Evolutionary conservation across 75 land plant species (phyloP).

Genomic region (Larix kaempferi): DNA sequence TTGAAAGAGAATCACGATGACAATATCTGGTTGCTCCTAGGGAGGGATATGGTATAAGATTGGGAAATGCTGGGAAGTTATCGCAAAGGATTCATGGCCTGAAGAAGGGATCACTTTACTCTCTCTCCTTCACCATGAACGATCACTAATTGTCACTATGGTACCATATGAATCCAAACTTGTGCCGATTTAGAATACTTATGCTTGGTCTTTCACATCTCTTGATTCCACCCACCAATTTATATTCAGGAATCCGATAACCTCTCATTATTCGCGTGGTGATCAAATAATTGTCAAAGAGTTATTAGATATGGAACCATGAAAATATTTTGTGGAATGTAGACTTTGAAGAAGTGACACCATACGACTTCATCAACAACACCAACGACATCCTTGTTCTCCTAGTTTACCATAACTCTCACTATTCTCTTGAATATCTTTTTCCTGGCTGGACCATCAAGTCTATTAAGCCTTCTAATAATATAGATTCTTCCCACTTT

Average conservation of each 20-base stretch:
- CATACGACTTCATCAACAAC: background rate
- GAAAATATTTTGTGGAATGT: constrained; percentile 4
- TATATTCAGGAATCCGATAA: constrained; percentile 34
- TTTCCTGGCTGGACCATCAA: constrained; percentile 10
- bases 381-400: constrained; percentile 1
- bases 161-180: too few relatives aligned
- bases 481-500: constrained; percentile 19
- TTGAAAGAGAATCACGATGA: background rate
- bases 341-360: constrained; percentile 19
- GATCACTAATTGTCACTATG: background rate
- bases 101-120: constrained; percentile 29
- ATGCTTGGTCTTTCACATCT: constrained; percentile 33
- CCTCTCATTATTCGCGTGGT: constrained; percentile 64
- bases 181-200: constrained; percentile 22
- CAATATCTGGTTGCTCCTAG: background rate
- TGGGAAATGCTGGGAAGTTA: constrained; percentile 45
- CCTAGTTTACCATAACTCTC: background rate
- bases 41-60: background rate
- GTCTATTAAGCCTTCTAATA: background rate
- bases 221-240: constrained; percentile 23
- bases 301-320: background rate
- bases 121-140: constrained; percentile 55
- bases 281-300: too few relatives aligned
- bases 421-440: too few relatives aligned
- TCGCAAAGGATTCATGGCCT: constrained; percentile 38